Percentiles rank a stretch among this genome's conserved stretches.
These are phyloP conservation scores for Scheffersomyces quercinus DNA, from an alignment of 1,139 yeast species.

Conservation along the genomic window DNA sequence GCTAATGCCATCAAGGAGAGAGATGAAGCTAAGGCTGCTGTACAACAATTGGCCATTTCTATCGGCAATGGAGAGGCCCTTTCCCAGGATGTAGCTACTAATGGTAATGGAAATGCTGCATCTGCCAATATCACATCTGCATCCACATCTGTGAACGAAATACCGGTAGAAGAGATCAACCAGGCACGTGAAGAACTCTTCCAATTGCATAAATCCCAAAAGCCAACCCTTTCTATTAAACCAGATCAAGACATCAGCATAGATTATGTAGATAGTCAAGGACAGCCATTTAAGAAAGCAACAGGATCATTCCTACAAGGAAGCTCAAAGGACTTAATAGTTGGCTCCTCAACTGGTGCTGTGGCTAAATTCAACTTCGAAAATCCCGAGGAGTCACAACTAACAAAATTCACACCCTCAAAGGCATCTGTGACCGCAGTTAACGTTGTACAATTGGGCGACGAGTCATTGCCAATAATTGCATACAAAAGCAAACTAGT, in stretches of 20 bases:
- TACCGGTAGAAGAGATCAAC: constrained; percentile 27
- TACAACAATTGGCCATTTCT: constrained; percentile 46
- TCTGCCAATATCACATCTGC: constrained; percentile 1
- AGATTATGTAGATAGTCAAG: constrained; percentile 5
- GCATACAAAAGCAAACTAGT: constrained; percentile 17
- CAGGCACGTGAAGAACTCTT: constrained; percentile 41
- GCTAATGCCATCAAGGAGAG: constrained; percentile 70
- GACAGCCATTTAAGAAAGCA: constrained; percentile 17
- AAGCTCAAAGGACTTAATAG: constrained; percentile 13
- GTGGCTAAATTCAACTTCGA: constrained; percentile 13
- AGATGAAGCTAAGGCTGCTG: constrained; percentile 66
- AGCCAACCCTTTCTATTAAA: constrained; percentile 30
- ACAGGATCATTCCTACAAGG: constrained; percentile 13
- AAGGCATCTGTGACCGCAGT: constrained; percentile 13
- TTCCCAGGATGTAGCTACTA: constrained; percentile 2
- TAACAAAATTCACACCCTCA: background rate
- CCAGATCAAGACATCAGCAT: constrained; percentile 16
- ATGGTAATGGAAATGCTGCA: constrained; percentile 2
- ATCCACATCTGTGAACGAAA: constrained; percentile 1
- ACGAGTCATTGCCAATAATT: constrained; percentile 16
- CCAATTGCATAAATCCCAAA: constrained; percentile 43
- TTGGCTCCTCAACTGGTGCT: constrained; percentile 26
- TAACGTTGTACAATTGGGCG: constrained; percentile 12
- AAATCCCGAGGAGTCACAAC: background rate
- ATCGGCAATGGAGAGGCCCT: constrained; percentile 22